Conservation (phyloP, 2,329 filamentous ascomycete species). For the Diaporthe sp. region DNA sequence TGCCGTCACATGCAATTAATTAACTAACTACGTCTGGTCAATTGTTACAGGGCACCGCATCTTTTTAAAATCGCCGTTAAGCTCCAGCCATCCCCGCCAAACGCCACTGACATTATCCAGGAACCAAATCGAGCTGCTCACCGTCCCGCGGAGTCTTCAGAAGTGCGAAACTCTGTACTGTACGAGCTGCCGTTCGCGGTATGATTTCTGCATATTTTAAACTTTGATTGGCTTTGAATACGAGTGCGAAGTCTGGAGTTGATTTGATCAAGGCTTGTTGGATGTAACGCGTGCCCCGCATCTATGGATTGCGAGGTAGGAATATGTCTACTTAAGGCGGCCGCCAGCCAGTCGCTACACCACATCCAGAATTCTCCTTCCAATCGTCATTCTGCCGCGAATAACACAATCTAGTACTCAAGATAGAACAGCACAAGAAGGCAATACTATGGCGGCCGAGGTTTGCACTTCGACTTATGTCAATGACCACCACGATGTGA, state of each 20-base stretch:
- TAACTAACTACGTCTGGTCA: neutral
- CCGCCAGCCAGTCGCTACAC: neutral
- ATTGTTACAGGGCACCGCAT: neutral
- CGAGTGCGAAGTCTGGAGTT: neutral
- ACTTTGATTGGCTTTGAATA: neutral
- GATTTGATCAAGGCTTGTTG: neutral
- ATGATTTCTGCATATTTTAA: neutral
- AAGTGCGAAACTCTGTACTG: slow-evolving; percentile 19
- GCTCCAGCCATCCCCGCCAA: neutral
- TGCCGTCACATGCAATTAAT: neutral
- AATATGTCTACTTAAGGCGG: neutral
- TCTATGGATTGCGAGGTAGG: too few species aligned
- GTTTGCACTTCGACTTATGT: slow-evolving; percentile 19
- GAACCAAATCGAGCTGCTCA: neutral
- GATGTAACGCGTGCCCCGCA: slow-evolving; percentile 6
- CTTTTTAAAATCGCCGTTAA: neutral
- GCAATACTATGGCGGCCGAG: neutral
- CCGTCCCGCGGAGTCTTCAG: neutral
- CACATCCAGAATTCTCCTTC: neutral
- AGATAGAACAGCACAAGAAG: neutral
- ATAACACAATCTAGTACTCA: neutral
- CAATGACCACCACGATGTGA: slow-evolving; percentile 9
- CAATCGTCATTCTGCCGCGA: too few species aligned
- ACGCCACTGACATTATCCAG: neutral
- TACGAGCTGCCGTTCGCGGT: neutral